Percentiles rank a stretch among this genome's conserved stretches.
Conservation (phyloP, 768 basidiomycete species). For the Lactarius trivialis region DNA sequence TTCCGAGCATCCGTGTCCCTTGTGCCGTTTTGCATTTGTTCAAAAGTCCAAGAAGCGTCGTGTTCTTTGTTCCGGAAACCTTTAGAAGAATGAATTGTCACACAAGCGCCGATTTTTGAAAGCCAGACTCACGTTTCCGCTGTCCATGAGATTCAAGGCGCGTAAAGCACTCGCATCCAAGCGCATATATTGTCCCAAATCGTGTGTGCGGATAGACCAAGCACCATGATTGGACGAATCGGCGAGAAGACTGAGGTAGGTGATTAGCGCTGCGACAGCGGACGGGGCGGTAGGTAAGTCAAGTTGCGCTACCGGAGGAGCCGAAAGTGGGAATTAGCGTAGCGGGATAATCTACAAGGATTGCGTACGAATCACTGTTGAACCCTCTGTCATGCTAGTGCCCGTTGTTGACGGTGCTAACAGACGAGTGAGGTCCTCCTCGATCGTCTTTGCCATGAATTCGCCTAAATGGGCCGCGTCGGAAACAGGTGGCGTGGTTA, state of each 20-base stretch:
- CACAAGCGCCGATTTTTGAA: background rate
- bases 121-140: constrained; percentile 31
- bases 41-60: constrained; percentile 80
- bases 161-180: constrained; percentile 91
- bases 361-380: constrained; percentile 11
- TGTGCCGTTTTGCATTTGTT: constrained; percentile 97
- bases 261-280: constrained; percentile 73
- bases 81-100: constrained; percentile 24
- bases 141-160: constrained; percentile 81
- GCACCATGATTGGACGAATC: constrained; percentile 74
- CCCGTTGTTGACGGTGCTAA: background rate
- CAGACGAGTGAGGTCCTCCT: constrained; percentile 22
- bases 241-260: constrained; percentile 72
- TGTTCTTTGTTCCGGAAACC: constrained; percentile 67
- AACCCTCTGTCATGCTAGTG: constrained; percentile 2
- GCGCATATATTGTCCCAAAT: constrained; percentile 91
- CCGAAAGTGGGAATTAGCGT: background rate
- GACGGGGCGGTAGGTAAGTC: constrained; percentile 70
- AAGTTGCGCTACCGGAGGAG: constrained; percentile 56
- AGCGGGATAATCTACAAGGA: background rate
- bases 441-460: constrained; percentile 40
- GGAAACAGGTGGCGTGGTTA: background rate
- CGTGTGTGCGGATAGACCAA: constrained; percentile 79
- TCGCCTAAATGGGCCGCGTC: constrained; percentile 50
- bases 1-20: constrained; percentile 77